Evolutionary conservation across 1,139 yeast genomes (phyloP).

Genomic region (Kodamaea derodonti): DNA sequence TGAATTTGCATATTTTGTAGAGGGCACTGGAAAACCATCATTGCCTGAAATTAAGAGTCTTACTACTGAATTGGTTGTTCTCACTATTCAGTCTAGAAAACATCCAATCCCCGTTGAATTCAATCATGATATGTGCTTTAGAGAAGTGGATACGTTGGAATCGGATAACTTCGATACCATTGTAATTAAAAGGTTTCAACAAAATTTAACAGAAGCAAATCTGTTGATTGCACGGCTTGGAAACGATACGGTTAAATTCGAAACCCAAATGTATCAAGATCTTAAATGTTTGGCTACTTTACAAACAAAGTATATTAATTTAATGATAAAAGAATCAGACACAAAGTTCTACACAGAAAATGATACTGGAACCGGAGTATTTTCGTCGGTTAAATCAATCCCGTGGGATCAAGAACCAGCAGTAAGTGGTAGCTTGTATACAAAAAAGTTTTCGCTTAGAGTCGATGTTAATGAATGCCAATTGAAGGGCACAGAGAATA

Average conservation of each 20-base stretch:
- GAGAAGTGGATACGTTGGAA: slow-evolving; percentile 21
- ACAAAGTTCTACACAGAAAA: slow-evolving; percentile 14
- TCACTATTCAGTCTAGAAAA: slow-evolving; percentile 30
- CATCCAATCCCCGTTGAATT: slow-evolving; percentile 38
- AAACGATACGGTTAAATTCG: slow-evolving; percentile 32
- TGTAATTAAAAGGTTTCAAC: slow-evolving; percentile 29
- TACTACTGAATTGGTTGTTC: slow-evolving; percentile 29
- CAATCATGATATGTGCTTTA: slow-evolving; percentile 36
- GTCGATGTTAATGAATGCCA: slow-evolving; percentile 25
- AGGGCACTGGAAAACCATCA: slow-evolving; percentile 9
- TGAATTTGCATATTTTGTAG: slow-evolving; percentile 30
- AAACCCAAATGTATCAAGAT: slow-evolving; percentile 34
- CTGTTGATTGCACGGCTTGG: slow-evolving; percentile 32
- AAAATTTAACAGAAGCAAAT: slow-evolving; percentile 25
- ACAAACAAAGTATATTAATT: slow-evolving; percentile 29
- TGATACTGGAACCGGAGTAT: slow-evolving; percentile 18
- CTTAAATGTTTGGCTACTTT: slow-evolving; percentile 35
- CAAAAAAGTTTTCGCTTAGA: slow-evolving; percentile 26
- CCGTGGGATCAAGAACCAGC: slow-evolving; percentile 23
- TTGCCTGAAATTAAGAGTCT: slow-evolving; percentile 31
- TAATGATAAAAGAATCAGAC: slow-evolving; percentile 16
- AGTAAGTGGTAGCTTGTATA: slow-evolving; percentile 14
- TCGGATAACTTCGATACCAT: slow-evolving; percentile 29
- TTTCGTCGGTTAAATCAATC: slow-evolving; percentile 17
- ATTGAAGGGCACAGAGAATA: slow-evolving; percentile 22